Percentiles rank a stretch among this genome's conserved stretches.
phyloP scores from a whole-genome alignment of 768 basidiomycete species.

The Tricholomella constricta region DNA sequence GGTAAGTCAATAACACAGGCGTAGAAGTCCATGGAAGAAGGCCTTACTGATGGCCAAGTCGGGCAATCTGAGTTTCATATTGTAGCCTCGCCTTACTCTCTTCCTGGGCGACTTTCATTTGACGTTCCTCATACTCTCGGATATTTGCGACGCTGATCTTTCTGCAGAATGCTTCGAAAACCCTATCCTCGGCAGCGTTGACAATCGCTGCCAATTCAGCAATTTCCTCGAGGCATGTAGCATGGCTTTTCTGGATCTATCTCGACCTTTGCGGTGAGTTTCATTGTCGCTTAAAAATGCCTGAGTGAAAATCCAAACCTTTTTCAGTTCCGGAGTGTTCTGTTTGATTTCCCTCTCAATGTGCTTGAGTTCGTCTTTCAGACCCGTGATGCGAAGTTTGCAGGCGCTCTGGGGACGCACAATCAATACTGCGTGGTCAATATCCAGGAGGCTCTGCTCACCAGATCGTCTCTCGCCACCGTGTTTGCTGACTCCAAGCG shows the following conservation, averaged over 20 bases:
- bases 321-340: slow-evolving; percentile 68
- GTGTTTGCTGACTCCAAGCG: slow-evolving; percentile 78
- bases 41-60: slow-evolving; percentile 81
- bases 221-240: slow-evolving; percentile 54
- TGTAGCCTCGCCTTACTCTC: slow-evolving; percentile 82
- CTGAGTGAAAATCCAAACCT: slow-evolving; percentile 41
- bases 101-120: slow-evolving; percentile 85
- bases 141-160: slow-evolving; percentile 81
- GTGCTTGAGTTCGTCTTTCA: slow-evolving; percentile 85
- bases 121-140: slow-evolving; percentile 91
- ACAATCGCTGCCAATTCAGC: slow-evolving; percentile 56
- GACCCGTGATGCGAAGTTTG: slow-evolving; percentile 72
- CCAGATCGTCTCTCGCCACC: slow-evolving; percentile 82
- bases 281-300: not conserved
- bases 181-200: slow-evolving; percentile 75
- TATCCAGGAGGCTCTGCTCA: slow-evolving; percentile 26
- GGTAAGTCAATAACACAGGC: slow-evolving; percentile 8
- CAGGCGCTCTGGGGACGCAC: slow-evolving; percentile 60
- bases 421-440: not conserved
- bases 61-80: slow-evolving; percentile 84
- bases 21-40: slow-evolving; percentile 11
- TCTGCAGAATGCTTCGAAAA: slow-evolving; percentile 79
- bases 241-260: slow-evolving; percentile 59
- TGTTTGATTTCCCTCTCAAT: slow-evolving; percentile 70
- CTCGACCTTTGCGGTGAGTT: not conserved